Evolutionary conservation across 208 protist species (phyloP), one percentile per base, ranked within the genome.

Genomic region (Leishmania aethiopica): DNA sequence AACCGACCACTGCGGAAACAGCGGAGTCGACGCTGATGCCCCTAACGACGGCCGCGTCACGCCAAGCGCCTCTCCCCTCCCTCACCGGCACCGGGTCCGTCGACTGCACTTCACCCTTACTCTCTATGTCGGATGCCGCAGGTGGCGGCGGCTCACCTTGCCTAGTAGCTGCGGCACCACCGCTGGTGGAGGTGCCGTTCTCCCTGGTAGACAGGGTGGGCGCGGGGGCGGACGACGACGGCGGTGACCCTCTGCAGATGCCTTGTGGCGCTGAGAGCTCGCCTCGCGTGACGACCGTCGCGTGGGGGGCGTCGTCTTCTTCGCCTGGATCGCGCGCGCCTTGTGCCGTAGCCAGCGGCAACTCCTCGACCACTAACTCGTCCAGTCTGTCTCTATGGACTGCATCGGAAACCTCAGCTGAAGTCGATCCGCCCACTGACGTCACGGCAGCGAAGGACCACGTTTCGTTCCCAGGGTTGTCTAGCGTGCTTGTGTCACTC

Each of bases 371-470:
- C 11, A n/a, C 15, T 64, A 35, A 55, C 28, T 79, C 75, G 37
- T 11, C 59, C 28, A 79, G 75, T 32, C 22, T 67, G 6, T 79
- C 75, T 7, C 22, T 69, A 15, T 64, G 75, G 40, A 79, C 75
- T 19, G 19, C 75, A 2, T 80, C 60, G n/a, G 37, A 42, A 28
- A 45, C 37, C 32, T 80, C 76, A n/a, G 75, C 60, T 51, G 37
- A 28, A 59, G n/a, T 5, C 2, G 69, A 10, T 0, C 40, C 45
- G 42, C 69, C 37, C 8, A 45, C 37, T 49, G 42, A 47, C 40
- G 22, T 35, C 0, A 73, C 10, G 69, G 60, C 8, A 19, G 22
- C 53, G 69, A 42, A 73, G 22, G 25, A 17, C 22, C 42, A 57
- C 13, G 42, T 15, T 40, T 32, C 45, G 49, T n/a, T 71, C 15